A percentile compares a stretch with the other conserved stretches of the same genome.
These are phyloP conservation scores for Ogataea salicorniae DNA, from an alignment of 805 yeast species.

Conservation along the genomic window DNA sequence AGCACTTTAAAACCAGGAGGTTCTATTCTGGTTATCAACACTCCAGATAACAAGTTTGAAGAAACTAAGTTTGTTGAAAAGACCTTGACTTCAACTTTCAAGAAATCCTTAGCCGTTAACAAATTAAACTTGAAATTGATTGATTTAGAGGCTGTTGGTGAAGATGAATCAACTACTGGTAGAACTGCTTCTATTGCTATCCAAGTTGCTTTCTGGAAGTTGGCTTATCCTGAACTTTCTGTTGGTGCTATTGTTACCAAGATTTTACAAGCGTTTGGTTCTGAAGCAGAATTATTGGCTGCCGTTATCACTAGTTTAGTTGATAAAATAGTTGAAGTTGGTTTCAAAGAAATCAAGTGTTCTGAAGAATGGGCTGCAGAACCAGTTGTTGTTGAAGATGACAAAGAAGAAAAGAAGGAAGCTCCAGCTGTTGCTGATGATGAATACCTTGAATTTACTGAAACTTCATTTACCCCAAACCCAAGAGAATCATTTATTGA, in stretches of 20 bases:
- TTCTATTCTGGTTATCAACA: slow-evolving; percentile 41
- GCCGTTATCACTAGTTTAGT: slow-evolving; percentile 64
- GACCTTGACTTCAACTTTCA: slow-evolving; percentile 48
- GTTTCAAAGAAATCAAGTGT: slow-evolving; percentile 35
- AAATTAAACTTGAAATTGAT: slow-evolving; percentile 49
- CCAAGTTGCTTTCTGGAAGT: slow-evolving; percentile 78
- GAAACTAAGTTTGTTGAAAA: slow-evolving; percentile 43
- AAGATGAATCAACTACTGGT: slow-evolving; percentile 67
- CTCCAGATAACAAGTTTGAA: slow-evolving; percentile 35
- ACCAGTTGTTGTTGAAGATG: slow-evolving; percentile 13
- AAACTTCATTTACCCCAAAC: slow-evolving; percentile 62
- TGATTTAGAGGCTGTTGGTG: slow-evolving; percentile 61
- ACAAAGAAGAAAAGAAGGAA: slow-evolving; percentile 6
- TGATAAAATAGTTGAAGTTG: slow-evolving; percentile 47
- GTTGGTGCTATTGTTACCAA: slow-evolving; percentile 65
- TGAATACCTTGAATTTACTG: slow-evolving; percentile 51
- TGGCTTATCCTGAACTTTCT: slow-evolving; percentile 54
- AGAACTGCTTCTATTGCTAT: slow-evolving; percentile 68
- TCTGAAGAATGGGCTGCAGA: slow-evolving; percentile 27
- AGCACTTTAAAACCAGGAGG: slow-evolving; percentile 55
- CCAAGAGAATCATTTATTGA: slow-evolving; percentile 46
- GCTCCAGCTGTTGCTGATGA: slow-evolving; percentile 17
- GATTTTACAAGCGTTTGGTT: slow-evolving; percentile 75
- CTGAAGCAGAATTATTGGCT: slow-evolving; percentile 74
- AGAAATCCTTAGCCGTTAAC: slow-evolving; percentile 47